Conservation (phyloP, 2,329 filamentous ascomycete species). For the Aspergillus piperis region DNA sequence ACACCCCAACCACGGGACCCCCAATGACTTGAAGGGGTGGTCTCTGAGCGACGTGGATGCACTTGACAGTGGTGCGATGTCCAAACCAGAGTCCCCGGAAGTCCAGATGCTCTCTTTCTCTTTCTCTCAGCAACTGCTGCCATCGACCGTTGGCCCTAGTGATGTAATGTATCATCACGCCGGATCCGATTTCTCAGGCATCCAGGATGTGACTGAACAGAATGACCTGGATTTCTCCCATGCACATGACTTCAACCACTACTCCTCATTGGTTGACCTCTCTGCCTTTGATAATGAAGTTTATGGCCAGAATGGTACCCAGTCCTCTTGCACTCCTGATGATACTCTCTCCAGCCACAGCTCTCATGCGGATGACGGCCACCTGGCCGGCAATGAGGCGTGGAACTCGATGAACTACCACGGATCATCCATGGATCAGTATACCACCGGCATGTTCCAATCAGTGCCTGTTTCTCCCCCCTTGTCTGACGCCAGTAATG, state of each 20-base stretch:
- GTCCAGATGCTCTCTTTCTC: slow-evolving; percentile 47
- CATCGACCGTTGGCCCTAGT: slow-evolving; percentile 40
- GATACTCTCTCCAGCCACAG: slow-evolving; percentile 42
- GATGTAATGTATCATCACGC: slow-evolving; percentile 42
- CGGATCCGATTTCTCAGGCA: slow-evolving; percentile 41
- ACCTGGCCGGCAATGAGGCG: slow-evolving; percentile 33
- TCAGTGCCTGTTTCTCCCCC: slow-evolving; percentile 46
- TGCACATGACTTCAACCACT: slow-evolving; percentile 41
- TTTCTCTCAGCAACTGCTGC: slow-evolving; percentile 44
- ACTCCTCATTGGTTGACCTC: slow-evolving; percentile 43
- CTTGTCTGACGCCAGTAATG: slow-evolving; percentile 45
- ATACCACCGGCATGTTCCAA: slow-evolving; percentile 38
- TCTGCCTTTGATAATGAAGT: slow-evolving; percentile 45
- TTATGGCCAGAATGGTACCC: slow-evolving; percentile 33
- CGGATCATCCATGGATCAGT: slow-evolving; percentile 38
- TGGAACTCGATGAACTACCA: slow-evolving; percentile 42
- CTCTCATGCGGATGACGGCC: slow-evolving; percentile 41
- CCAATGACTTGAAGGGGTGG: slow-evolving; percentile 43
- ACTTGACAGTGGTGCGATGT: slow-evolving; percentile 40
- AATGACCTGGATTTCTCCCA: slow-evolving; percentile 40
- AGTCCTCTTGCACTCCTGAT: slow-evolving; percentile 38
- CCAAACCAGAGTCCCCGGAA: slow-evolving; percentile 42
- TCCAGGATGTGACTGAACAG: slow-evolving; percentile 40
- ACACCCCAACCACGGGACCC: slow-evolving; percentile 35
- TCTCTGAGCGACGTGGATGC: slow-evolving; percentile 41